Base-by-base conservation (phyloP, 2,329 filamentous ascomycete species). In the Diplodia mutila region DNA sequence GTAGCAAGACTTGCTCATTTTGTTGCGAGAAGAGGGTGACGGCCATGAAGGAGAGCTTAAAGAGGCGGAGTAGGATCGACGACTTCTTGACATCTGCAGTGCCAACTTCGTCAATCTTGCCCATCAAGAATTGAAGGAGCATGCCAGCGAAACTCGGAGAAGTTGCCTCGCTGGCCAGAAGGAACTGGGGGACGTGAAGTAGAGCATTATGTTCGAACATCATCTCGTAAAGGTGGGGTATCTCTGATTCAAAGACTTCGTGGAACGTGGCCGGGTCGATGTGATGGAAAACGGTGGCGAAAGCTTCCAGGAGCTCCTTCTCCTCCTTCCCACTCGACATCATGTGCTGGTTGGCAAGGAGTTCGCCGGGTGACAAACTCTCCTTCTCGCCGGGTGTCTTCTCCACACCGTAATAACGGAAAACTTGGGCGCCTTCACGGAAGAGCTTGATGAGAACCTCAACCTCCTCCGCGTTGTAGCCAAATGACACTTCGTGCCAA, bases 21-120 rank as follows among this genome's bases (percentile, higher is more conserved):
- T 97, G 94, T 9, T 87, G 86, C 0, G 93, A 93, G 78, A 99
- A 99, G 1, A 99, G 84, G 0, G 95, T 99, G 48, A 99, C 95
- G 0, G 96, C 96, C 95, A 99, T 99, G 79, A 99, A 99, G 0
- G 94, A 97, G 61, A 99, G 82, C 80, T 99, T 99, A 83, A 98
- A 99, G 63, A 99, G 88, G 66, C 96, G 88, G 61, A 99, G 82
- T 39, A 99, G 82, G 57, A 99, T 97, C 6, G 93, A 94, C 0
- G 95, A 94, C 79, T 94, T 97, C 76, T 92, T 93, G 65, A 95
- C 90, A 78, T 99, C 93, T 8, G 91, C 89, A 0, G 93, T 95
- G 25, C 95, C 95, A 52, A 99, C 93, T 76, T 99, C 92, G 70
- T 96, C 91, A 68, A 99, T 96, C 65, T 92, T 91, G 73, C 94